Evolutionary conservation across 768 basidiomycete genomes (phyloP), one percentile per base, ranked within the genome.

Genomic region (Amylocystis lapponica): DNA sequence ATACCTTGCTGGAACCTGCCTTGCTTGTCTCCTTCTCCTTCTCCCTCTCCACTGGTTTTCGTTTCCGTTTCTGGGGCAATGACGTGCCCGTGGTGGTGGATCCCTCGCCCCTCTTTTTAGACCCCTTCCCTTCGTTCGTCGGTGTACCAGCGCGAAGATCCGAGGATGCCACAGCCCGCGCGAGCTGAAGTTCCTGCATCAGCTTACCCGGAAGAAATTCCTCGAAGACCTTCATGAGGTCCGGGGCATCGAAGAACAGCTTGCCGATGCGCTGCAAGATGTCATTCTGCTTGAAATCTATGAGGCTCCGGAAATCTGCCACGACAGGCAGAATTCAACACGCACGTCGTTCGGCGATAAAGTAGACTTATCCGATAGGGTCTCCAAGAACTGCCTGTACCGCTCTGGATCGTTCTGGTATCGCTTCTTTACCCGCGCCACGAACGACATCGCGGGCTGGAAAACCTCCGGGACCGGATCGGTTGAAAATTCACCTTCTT

Each of bases 341-440:
- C 74, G 69, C 46, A 78, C 73, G 34, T 71, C 68, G 27, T 74
- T 72, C 16, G 62, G 54, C 6, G 36, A 26, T 13, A 31, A 22
- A 16, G 31, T 32, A 20, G 36, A 10, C 21, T 30, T 34, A 3
- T 41, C 41, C 25, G 27, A 34, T 3, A 92, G 65, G 41, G 90
- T 83, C 53, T 86, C 84, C 20, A 90, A 63, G 56, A 91, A 91
- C 51, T 80, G 76, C 41, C 78, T 76, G 51, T 90, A 91, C 4
- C 86, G 92, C 13, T 92, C 90, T 0, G 89, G 78, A 49, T 95
- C 88, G 42, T 66, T 62, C 21, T 63, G 60, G 64, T 90, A 96
- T 13, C 92, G 81, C 46, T 86, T 83, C 63, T 96, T 97, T 65
- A 98, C 96, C 66, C 92, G 92, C 66, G 94, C 92, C 25, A 99